Base-by-base conservation (phyloP, 345 rosid genomes). In the Salix caprea region DNA sequence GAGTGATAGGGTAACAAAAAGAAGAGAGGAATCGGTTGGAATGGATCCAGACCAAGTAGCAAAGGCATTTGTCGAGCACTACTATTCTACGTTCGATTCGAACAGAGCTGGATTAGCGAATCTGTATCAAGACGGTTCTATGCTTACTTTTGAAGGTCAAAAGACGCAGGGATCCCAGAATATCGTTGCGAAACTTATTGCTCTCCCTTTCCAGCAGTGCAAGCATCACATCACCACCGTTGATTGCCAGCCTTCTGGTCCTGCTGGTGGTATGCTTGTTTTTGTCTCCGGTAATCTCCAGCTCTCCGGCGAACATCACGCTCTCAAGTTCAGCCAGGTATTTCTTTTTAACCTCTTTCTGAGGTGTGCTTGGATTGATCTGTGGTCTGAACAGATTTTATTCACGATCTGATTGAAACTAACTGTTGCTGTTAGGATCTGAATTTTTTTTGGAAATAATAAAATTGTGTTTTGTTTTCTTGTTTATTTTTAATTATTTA, bases 241-340 rank as follows among this genome's bases (percentile, higher is more conserved):
- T 30, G 97, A 93, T 82, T 93, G 97, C 79, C 97, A 96, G 86
- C 99, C 97, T n/a, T 93, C 99, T n/a, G 96, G 97, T 69, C 94
- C 92, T 68, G 88, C 86, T 60, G 92, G 91, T 21, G 96, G 98
- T 74, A 88, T 92, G 94, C 97, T 93, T 72, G 97, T 96, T 67
- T 95, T 95, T 77, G 98, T 95, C 84, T 85, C 90, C 78, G 98
- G 99, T 19, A 93, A 86, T 60, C 96, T 96, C 70, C 94, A 93
- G 87, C 96, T 96, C 80, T 80, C 92, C 76, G 97, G 98, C 39
- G 98, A 96, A 74, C 92, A 91, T 69, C 97, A 93, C 81, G 88
- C 97, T 21, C 98, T 96, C 84, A 92, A 92, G 87, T 96, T 96
- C 81, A 96, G 98, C 85, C 95, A 96, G 96, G 99, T 90, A 61